These are phyloP conservation scores for Aureobasidium sp. DNA, from an alignment of 2,329 filamentous ascomycete species.

Conservation along the genomic window DNA sequence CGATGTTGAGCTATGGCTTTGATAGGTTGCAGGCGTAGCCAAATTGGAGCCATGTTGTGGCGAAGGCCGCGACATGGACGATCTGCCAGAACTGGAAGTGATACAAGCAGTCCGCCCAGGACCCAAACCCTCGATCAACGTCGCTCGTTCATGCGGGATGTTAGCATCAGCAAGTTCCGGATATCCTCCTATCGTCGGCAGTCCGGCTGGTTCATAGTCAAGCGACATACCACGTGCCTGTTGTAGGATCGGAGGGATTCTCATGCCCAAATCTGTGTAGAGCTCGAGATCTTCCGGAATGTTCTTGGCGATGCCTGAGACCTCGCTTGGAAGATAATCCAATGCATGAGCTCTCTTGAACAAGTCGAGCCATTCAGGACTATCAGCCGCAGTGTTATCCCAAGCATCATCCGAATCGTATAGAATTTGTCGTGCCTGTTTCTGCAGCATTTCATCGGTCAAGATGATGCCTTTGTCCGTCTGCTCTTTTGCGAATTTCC, in stretches of 20 bases:
- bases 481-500: slow-evolving; percentile 47
- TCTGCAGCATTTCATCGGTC: slow-evolving; percentile 57
- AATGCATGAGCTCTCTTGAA: slow-evolving; percentile 57
- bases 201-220: neutral
- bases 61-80: slow-evolving; percentile 2
- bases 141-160: neutral
- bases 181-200: neutral
- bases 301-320: slow-evolving; percentile 35
- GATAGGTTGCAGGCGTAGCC: neutral
- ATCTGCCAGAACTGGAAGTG: neutral
- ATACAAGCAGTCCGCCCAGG: neutral
- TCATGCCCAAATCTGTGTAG: slow-evolving; percentile 38
- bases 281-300: slow-evolving; percentile 39
- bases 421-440: slow-evolving; percentile 50
- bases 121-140: neutral
- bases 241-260: slow-evolving; percentile 30
- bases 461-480: slow-evolving; percentile 42
- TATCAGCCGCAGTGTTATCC: slow-evolving; percentile 47
- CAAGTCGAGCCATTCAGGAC: slow-evolving; percentile 51
- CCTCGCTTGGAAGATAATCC: slow-evolving; percentile 35
- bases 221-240: neutral
- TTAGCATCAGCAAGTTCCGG: neutral
- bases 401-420: slow-evolving; percentile 56
- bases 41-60: neutral
- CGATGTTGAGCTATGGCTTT: slow-evolving; percentile 3